Base-by-base conservation (phyloP, 2,329 filamentous ascomycete species). In the Phialophora tarda region DNA sequence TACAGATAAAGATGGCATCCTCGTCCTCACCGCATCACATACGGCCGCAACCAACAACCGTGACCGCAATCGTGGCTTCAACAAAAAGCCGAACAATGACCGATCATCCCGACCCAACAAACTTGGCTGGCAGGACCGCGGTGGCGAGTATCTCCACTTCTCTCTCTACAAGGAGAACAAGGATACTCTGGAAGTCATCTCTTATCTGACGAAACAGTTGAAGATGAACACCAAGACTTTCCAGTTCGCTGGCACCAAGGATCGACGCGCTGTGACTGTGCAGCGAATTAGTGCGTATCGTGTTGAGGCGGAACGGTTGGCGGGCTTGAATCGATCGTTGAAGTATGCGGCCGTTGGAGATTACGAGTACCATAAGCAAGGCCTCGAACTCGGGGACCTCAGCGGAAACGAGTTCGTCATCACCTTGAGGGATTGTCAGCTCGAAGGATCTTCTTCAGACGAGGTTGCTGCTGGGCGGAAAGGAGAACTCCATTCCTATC, bases 131-230 rank as follows among this genome's bases (percentile, higher is more conserved):
- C 81, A 87, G 61, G 88, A 90, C 70, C 80, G 89, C 50, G 88
- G 84, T n/a, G 92, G 91, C 21, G 89, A 93, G 57, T 95, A 92
- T 77, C 81, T 97, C 14, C 93, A 97, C 77, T 96, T 97, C 77
- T 94, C 91, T 0, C 83, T 97, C 59, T 96, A 94, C 85, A 97
- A 97, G 80, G 93, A 97, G 80, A 97, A 97, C 80, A 93, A 94
- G 75, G 93, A 97, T 76, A 97, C 93, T 0, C 96, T 97, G 91
- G 93, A 97, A 73, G 89, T 92, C 0, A 84, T 96, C 61, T 89
- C 87, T 61, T 91, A 90, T 74, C 85, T 97, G 48, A 87, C 89
- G 0, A 89, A 89, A 51, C 85, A 90, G 70, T 80, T 96, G 69
- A 91, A 89, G 75, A 82, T 91, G 70, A 84, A 84, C 48, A 75